Conservation (phyloP, 1,284 basidiomycete genomes). For the Erythrobasidium hasegawianum region DNA sequence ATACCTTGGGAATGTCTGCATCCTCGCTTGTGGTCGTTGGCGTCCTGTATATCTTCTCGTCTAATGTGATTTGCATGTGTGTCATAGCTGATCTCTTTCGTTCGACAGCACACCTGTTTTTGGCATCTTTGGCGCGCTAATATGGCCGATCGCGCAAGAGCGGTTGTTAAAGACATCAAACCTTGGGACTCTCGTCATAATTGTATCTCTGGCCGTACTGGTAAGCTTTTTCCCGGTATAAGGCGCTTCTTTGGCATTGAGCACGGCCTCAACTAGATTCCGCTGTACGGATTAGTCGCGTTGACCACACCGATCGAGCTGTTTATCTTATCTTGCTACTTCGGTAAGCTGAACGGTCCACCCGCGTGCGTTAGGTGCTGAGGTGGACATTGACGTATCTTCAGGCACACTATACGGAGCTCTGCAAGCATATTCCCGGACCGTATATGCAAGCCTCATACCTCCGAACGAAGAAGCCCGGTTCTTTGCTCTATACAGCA, state of each 20-base stretch:
- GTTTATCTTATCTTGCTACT: slow-evolving; percentile 74
- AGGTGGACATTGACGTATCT: neutral
- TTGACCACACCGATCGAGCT: slow-evolving; percentile 75
- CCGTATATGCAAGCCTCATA: slow-evolving; percentile 70
- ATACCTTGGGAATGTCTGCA: slow-evolving; percentile 66
- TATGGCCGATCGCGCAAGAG: slow-evolving; percentile 65
- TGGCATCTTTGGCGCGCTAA: slow-evolving; percentile 69
- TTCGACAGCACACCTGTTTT: slow-evolving; percentile 54
- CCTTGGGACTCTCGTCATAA: slow-evolving; percentile 64
- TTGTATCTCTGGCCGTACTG: slow-evolving; percentile 64
- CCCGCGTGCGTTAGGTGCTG: neutral
- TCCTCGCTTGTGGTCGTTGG: slow-evolving; percentile 68
- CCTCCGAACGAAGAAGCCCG: slow-evolving; percentile 73
- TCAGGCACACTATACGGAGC: slow-evolving; percentile 67
- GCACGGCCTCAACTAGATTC: slow-evolving; percentile 55
- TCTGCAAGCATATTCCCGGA: slow-evolving; percentile 74
- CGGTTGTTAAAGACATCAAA: slow-evolving; percentile 48
- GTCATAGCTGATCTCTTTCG: neutral
- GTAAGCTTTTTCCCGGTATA: slow-evolving; percentile 68
- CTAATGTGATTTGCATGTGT: neutral
- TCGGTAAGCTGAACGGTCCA: slow-evolving; percentile 56
- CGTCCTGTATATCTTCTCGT: slow-evolving; percentile 52
- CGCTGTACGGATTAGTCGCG: slow-evolving; percentile 58
- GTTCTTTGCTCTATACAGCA: slow-evolving; percentile 75
- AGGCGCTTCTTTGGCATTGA: too few species aligned